These are phyloP conservation scores for Hirschioporus abietinus DNA, from an alignment of 768 basidiomycete genomes.

Conservation along the genomic window DNA sequence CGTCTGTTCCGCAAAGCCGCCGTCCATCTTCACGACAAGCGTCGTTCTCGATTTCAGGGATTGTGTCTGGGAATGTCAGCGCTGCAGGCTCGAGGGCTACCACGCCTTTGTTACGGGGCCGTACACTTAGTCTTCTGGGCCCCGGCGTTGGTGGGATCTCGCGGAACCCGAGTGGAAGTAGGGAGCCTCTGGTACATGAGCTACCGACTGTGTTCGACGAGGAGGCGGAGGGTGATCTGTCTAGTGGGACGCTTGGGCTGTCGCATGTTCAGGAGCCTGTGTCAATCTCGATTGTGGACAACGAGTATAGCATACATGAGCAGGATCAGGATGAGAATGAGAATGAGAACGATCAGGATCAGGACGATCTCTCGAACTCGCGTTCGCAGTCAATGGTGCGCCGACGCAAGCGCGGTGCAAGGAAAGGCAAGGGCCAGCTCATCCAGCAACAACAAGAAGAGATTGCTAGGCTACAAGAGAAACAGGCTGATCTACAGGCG, in stretches of 20 bases:
- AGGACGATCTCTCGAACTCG: constrained; percentile 36
- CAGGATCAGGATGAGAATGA: constrained; percentile 25
- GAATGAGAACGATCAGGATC: constrained; percentile 22
- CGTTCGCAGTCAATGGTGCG: constrained; percentile 70
- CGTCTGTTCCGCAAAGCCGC: constrained; percentile 58
- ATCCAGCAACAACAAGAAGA: constrained; percentile 7
- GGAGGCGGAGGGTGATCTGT: constrained; percentile 39
- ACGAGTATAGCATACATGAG: constrained; percentile 15
- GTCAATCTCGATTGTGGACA: not conserved
- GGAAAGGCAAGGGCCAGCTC: constrained; percentile 65
- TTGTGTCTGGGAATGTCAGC: constrained; percentile 40
- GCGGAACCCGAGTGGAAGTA: not conserved
- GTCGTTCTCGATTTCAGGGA: constrained; percentile 33
- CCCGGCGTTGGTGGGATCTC: constrained; percentile 15
- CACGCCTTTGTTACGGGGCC: constrained; percentile 52
- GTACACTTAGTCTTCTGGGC: constrained; percentile 43
- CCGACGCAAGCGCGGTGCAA: constrained; percentile 76
- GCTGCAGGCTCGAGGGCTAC: constrained; percentile 31
- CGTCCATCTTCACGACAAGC: constrained; percentile 67
- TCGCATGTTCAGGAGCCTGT: not conserved
- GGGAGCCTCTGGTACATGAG: constrained; percentile 25
- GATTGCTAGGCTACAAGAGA: not conserved
- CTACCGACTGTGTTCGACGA: constrained; percentile 53
- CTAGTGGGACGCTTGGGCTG: constrained; percentile 4
- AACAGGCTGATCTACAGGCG: not conserved